Evolutionary conservation across 306 rosid genomes (phyloP).

Genomic region (Lathyrus tuberosus): DNA sequence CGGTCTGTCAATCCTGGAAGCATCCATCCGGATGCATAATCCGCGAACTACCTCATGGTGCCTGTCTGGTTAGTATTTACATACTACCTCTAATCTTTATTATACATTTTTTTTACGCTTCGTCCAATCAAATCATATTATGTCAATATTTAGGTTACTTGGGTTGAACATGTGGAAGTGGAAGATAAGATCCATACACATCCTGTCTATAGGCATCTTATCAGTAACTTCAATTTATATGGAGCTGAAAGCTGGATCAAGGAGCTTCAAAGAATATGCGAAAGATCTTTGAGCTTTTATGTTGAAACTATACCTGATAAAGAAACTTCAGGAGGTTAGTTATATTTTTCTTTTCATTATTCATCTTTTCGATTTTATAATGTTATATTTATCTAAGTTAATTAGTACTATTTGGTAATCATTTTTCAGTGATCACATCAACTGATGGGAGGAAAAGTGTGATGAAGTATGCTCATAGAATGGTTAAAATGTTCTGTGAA

Average conservation of each 20-base stretch:
- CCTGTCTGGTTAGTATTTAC: conserved; percentile 53
- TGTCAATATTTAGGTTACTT: too few species aligned
- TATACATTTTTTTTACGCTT: too few species aligned
- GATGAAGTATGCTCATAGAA: conserved; percentile 56
- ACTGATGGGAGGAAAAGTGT: conserved; percentile 55
- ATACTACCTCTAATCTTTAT: neutral
- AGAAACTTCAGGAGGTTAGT: conserved; percentile 53
- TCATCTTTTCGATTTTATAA: neutral
- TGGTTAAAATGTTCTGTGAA: conserved; percentile 63
- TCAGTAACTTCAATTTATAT: conserved; percentile 41
- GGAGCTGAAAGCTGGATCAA: conserved; percentile 77
- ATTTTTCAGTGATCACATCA: conserved; percentile 42
- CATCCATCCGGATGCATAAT: conserved; percentile 83
- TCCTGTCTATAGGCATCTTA: conserved; percentile 55
- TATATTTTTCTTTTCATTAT: neutral
- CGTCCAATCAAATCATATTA: too few species aligned
- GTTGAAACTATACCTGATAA: conserved; percentile 16
- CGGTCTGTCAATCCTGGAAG: neutral
- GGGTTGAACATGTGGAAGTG: conserved; percentile 85
- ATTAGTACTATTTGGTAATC: neutral
- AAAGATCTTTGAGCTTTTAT: conserved; percentile 44
- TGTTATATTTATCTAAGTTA: neutral
- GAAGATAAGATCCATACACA: conserved; percentile 58
- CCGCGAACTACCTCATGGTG: conserved; percentile 55
- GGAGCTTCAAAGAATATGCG: conserved; percentile 68